phyloP scores from a whole-genome alignment of 2,329 filamentous ascomycete species.

The Lasiodiplodia citricola region DNA sequence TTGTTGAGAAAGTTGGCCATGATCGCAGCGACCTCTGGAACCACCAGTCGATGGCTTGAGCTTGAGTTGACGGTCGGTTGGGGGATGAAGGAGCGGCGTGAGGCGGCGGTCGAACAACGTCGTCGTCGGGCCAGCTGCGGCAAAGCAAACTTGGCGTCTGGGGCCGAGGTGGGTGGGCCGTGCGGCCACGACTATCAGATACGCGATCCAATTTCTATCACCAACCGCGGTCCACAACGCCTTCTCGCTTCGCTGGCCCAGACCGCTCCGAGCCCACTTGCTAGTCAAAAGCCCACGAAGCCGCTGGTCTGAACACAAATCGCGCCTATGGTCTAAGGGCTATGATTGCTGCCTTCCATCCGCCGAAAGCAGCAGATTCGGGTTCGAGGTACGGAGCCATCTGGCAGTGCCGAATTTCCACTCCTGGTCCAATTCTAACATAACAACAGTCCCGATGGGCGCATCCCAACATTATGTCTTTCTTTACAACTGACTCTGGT shows the following conservation, averaged over 20 bases:
- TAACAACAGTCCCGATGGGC: background rate
- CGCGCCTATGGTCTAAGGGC: background rate
- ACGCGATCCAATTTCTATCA: constrained; percentile 3
- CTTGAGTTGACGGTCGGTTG: constrained; percentile 9
- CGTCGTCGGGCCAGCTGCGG: constrained; percentile 19
- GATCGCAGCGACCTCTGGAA: constrained; percentile 12
- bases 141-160: constrained; percentile 22
- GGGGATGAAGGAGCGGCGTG: constrained; percentile 7
- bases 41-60: constrained; percentile 6
- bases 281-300: background rate
- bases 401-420: background rate
- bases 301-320: background rate
- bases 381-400: background rate
- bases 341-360: constrained; percentile 11
- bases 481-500: too few relatives aligned
- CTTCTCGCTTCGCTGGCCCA: background rate
- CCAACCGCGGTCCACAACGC: constrained; percentile 3
- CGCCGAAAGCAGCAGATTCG: constrained; percentile 7
- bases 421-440: background rate
- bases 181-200: constrained; percentile 8
- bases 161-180: constrained; percentile 8
- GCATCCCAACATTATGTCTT: background rate
- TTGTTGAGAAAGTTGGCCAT: constrained; percentile 67
- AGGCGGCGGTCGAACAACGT: constrained; percentile 9
- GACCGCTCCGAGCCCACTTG: background rate